phyloP scores from a whole-genome alignment of 2,329 filamentous ascomycete genomes.

The Microcyclosporella mali region DNA sequence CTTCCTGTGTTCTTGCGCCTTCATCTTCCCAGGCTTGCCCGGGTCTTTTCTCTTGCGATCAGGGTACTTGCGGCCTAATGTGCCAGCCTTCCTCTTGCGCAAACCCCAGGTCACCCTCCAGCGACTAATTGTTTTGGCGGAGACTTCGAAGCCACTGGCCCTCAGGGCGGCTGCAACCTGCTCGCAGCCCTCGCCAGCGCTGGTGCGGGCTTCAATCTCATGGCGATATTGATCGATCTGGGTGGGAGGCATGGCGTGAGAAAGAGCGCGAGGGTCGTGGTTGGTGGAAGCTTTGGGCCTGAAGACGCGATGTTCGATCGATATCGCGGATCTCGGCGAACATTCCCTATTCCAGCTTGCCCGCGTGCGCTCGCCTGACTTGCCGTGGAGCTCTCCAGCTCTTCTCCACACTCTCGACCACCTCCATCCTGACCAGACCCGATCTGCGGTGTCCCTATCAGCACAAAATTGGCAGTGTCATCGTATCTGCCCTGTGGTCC shows the following conservation, averaged over 20 bases:
- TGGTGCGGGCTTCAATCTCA: slow-evolving; percentile 18
- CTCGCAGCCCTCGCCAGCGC: slow-evolving; percentile 20
- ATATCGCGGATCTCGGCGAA: no score
- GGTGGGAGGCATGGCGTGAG: neutral
- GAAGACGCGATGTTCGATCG: no score
- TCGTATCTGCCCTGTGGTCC: no score
- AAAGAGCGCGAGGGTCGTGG: no score
- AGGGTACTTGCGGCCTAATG: slow-evolving; percentile 12
- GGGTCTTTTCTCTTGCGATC: slow-evolving; percentile 6
- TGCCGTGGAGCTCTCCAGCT: no score
- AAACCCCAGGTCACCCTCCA: slow-evolving; percentile 23
- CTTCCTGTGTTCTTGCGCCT: slow-evolving; percentile 15
- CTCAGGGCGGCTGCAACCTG: slow-evolving; percentile 19
- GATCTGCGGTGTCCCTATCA: no score
- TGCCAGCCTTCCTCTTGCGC: slow-evolving; percentile 17
- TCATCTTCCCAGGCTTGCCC: slow-evolving; percentile 6
- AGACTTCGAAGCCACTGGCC: slow-evolving; percentile 16
- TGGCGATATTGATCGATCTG: slow-evolving; percentile 13
- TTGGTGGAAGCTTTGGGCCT: no score
- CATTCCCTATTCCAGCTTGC: no score
- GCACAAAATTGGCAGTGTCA: no score
- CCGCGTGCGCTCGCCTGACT: no score
- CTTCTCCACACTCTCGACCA: no score
- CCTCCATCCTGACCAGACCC: no score
- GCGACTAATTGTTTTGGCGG: slow-evolving; percentile 20